Conservation (phyloP, 2,329 filamentous ascomycete genomes). For the Colletotrichum sojae region DNA sequence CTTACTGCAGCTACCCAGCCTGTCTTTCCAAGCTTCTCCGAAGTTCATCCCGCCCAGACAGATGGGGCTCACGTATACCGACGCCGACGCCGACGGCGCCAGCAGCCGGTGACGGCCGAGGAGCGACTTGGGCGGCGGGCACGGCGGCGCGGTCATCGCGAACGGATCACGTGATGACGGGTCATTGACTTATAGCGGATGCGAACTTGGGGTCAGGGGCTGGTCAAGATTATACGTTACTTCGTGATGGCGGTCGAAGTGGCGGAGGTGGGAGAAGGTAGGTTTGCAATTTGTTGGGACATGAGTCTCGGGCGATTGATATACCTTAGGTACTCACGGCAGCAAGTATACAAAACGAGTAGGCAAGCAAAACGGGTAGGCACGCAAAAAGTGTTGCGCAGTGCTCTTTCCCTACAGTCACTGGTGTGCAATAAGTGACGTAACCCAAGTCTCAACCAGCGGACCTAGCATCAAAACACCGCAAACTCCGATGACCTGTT, state of each 20-base stretch:
- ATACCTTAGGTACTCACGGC: too few species aligned
- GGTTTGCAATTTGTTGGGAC: too few species aligned
- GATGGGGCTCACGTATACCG: constrained; percentile 65
- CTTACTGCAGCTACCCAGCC: constrained; percentile 69
- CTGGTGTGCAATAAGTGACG: too few species aligned
- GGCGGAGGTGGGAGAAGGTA: too few species aligned
- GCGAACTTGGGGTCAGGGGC: not conserved
- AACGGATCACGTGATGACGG: not conserved
- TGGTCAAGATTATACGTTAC: not conserved
- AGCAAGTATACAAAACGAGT: too few species aligned
- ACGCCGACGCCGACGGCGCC: constrained; percentile 61
- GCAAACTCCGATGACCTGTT: not conserved
- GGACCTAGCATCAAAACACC: not conserved
- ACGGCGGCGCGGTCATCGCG: not conserved
- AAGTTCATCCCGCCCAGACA: constrained; percentile 67
- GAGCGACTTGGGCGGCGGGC: constrained; percentile 42
- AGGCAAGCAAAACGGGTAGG: too few species aligned
- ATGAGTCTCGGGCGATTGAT: too few species aligned
- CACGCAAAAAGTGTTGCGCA: too few species aligned
- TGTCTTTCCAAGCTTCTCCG: constrained; percentile 58
- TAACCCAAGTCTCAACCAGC: not conserved
- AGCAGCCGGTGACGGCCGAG: constrained; percentile 67
- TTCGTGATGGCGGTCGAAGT: too few species aligned
- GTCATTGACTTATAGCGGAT: not conserved
- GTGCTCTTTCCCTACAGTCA: too few species aligned